These are phyloP conservation scores for Leucaena leucocephala DNA, from an alignment of 306 rosid genomes.

Conservation along the genomic window DNA sequence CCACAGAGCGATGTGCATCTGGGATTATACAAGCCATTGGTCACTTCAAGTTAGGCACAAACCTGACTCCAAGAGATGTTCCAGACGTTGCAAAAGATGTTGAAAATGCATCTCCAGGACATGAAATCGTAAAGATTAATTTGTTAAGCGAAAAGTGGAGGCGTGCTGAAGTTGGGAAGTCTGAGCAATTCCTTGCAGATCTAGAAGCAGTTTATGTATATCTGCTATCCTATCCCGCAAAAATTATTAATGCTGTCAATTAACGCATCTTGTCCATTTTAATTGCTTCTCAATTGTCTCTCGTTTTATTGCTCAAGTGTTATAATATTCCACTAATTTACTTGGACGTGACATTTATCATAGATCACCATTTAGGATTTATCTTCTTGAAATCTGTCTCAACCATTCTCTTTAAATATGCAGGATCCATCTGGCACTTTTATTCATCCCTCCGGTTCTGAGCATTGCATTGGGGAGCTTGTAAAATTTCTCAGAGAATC, in stretches of 20 bases:
- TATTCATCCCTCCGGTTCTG: conserved; percentile 76
- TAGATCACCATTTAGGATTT: conserved; percentile 8
- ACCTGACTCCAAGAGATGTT: conserved; percentile 73
- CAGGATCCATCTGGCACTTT: conserved; percentile 61
- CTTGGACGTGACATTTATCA: background rate
- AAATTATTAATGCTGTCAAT: background rate
- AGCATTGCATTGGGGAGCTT: conserved; percentile 43
- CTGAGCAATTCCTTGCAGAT: conserved; percentile 54
- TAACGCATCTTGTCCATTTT: background rate
- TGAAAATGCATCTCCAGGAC: conserved; percentile 51
- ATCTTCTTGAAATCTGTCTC: conserved; percentile 22
- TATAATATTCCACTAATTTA: conserved; percentile 1
- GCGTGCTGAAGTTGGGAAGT: conserved; percentile 76
- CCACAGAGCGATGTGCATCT: conserved; percentile 92
- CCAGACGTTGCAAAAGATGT: conserved; percentile 44
- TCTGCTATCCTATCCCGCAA: conserved; percentile 39
- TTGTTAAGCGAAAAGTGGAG: conserved; percentile 82
- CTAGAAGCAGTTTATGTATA: conserved; percentile 66
- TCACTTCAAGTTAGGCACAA: conserved; percentile 79
- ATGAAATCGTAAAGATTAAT: conserved; percentile 60
- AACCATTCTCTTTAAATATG: conserved; percentile 33
- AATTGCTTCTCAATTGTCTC: background rate
- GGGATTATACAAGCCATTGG: conserved; percentile 96
- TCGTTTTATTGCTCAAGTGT: conserved; percentile 14
- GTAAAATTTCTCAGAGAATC: conserved; percentile 41